Percentiles rank a stretch among this genome's conserved stretches.
Conservation (phyloP, 768 basidiomycete genomes). For the Naganishia onofrii region DNA sequence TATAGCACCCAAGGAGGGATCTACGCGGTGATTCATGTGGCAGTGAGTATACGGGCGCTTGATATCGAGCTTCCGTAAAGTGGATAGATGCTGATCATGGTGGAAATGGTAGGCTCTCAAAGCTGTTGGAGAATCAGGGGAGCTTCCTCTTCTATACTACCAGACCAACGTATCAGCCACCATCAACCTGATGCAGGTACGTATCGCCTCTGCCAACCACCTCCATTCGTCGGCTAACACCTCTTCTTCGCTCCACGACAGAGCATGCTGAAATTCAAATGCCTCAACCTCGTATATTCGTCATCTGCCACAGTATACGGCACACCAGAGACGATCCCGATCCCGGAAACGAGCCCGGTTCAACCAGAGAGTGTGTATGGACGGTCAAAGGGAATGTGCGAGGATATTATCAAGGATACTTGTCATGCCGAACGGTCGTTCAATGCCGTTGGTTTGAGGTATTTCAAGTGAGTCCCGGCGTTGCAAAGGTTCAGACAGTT, state of each 20-base stretch:
- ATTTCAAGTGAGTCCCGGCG: conserved; percentile 69
- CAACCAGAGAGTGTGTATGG: conserved; percentile 91
- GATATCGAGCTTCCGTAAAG: neutral
- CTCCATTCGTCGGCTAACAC: neutral
- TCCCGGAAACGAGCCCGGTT: conserved; percentile 84
- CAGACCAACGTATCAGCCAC: conserved; percentile 89
- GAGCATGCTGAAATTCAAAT: conserved; percentile 78
- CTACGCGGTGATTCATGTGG: conserved; percentile 95
- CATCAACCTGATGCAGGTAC: conserved; percentile 65
- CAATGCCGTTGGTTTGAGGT: conserved; percentile 75
- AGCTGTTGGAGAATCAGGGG: conserved; percentile 93
- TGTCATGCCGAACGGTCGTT: conserved; percentile 62
- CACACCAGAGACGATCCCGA: conserved; percentile 84
- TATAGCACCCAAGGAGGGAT: conserved; percentile 80
- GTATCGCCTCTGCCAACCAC: conserved; percentile 32
- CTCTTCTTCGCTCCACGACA: conserved; percentile 50
- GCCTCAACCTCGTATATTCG: conserved; percentile 87
- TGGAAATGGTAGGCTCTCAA: conserved; percentile 75
- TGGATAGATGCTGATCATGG: neutral
- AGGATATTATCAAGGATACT: conserved; percentile 82
- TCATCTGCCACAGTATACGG: conserved; percentile 98
- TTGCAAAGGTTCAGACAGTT: neutral
- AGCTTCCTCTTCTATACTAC: conserved; percentile 90
- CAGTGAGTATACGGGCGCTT: conserved; percentile 59
- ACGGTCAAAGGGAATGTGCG: conserved; percentile 91